Evolutionary conservation across 2,329 filamentous ascomycete genomes (phyloP).

Genomic region (Ophiostoma quercus): DNA sequence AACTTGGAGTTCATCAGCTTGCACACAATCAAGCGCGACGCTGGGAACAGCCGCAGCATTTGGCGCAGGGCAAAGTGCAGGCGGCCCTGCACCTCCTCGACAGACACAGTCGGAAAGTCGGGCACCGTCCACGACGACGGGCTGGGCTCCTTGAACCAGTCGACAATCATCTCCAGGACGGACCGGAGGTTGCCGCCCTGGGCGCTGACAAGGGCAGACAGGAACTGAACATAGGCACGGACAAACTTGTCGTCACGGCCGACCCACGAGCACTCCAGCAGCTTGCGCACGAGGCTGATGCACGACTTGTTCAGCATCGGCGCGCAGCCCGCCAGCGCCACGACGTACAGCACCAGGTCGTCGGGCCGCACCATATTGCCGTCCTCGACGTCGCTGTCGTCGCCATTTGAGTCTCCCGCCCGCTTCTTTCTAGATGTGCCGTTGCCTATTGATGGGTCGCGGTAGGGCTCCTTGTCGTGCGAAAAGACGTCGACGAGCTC

Average conservation of each 20-base stretch:
- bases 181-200: conserved; percentile 61
- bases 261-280: conserved; percentile 60
- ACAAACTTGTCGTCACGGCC: conserved; percentile 61
- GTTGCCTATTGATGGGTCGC: conserved; percentile 16
- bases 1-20: conserved; percentile 64
- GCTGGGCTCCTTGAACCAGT: conserved; percentile 60
- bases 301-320: conserved; percentile 57
- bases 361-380: conserved; percentile 41
- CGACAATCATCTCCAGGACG: conserved; percentile 59
- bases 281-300: conserved; percentile 52
- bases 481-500: conserved; percentile 55
- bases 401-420: conserved; percentile 39
- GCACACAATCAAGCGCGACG: conserved; percentile 65
- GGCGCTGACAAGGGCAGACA: conserved; percentile 70
- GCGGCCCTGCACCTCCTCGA: conserved; percentile 62
- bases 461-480: conserved; percentile 43
- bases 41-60: conserved; percentile 74
- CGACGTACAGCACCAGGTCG: conserved; percentile 55
- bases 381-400: conserved; percentile 45
- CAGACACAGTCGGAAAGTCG: conserved; percentile 55
- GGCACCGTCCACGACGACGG: conserved; percentile 44
- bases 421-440: not conserved
- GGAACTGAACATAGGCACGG: conserved; percentile 53
- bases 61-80: conserved; percentile 72
- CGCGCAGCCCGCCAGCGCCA: conserved; percentile 58